These are phyloP conservation scores for Pachyrhizus erosus DNA, from an alignment of 306 rosid species.

Conservation along the genomic window DNA sequence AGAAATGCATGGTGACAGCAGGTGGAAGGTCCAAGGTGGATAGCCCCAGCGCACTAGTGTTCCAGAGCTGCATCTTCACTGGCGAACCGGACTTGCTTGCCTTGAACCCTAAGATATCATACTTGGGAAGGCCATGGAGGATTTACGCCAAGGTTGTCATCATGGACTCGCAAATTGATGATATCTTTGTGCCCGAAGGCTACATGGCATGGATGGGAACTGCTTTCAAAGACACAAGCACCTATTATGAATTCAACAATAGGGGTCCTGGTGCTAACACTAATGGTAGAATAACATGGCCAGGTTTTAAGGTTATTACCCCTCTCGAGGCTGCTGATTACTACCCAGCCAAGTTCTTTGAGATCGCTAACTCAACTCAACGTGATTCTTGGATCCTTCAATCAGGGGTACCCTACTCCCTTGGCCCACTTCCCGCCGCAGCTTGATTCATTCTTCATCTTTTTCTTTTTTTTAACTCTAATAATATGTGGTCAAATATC, in stretches of 20 bases:
- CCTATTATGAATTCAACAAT: conserved; percentile 60
- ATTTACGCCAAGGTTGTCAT: conserved; percentile 60
- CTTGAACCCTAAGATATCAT: conserved; percentile 34
- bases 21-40: conserved; percentile 64
- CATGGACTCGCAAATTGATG: conserved; percentile 67
- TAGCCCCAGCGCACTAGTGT: conserved; percentile 51
- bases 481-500: neutral
- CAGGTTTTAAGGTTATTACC: conserved; percentile 45
- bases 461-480: neutral
- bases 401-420: conserved; percentile 43
- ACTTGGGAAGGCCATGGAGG: conserved; percentile 83
- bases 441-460: neutral
- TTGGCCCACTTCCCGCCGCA: neutral
- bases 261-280: conserved; percentile 59
- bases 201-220: conserved; percentile 70
- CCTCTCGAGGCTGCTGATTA: conserved; percentile 39
- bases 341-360: conserved; percentile 47
- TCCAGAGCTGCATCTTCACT: conserved; percentile 65
- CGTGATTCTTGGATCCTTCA: conserved; percentile 66
- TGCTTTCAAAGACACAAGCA: conserved; percentile 42
- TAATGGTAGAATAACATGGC: conserved; percentile 55
- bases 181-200: conserved; percentile 59
- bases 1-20: conserved; percentile 67
- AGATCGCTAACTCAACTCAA: conserved; percentile 15
- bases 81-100: conserved; percentile 17